Percentiles rank a stretch among this genome's conserved stretches.
Evolutionary conservation across 192 early-diverging fungal genomes (phyloP).

Genomic region (Jimgerdemannia flammicorona): DNA sequence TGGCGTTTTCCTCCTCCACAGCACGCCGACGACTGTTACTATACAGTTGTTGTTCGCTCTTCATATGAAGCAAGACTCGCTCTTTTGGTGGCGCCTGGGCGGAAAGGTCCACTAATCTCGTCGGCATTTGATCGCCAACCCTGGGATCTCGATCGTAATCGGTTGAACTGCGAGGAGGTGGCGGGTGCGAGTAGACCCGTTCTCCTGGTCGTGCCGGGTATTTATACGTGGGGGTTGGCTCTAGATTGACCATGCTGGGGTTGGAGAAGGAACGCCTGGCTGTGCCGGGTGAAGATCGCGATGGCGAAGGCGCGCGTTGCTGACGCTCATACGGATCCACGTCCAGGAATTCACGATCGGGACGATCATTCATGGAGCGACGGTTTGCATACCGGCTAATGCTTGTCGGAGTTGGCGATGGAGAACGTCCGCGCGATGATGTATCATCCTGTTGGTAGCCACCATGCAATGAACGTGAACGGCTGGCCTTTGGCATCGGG

Average conservation of each 20-base stretch:
- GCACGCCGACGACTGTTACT: background rate
- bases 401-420: background rate
- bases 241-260: background rate
- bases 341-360: background rate
- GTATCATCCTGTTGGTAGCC: background rate
- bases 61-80: background rate
- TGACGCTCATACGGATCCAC: background rate
- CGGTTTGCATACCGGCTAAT: background rate
- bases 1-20: background rate
- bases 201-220: background rate
- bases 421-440: background rate
- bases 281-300: background rate
- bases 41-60: background rate
- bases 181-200: background rate
- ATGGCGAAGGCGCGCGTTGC: background rate
- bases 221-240: background rate
- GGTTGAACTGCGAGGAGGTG: background rate
- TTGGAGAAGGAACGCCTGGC: background rate
- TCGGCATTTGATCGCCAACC: background rate
- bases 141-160: background rate
- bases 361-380: background rate
- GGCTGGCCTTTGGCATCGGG: background rate
- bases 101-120: background rate
- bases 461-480: background rate
- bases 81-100: background rate